Conservation (phyloP, 176 grass and related monocot genomes). For the Lolium perenne region DNA sequence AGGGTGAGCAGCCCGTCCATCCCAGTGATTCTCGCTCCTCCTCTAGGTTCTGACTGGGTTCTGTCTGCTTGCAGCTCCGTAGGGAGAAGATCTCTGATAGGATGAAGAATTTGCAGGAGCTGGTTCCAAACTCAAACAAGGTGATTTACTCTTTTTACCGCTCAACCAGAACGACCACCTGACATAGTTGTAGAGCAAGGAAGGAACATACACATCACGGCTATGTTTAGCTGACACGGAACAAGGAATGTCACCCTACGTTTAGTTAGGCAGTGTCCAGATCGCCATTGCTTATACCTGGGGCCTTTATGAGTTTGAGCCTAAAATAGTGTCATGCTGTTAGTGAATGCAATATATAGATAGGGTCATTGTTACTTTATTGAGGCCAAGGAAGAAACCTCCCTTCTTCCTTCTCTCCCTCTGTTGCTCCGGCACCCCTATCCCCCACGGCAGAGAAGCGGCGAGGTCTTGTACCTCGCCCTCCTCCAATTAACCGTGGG, state of each 20-base stretch:
- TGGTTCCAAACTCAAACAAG: constrained; percentile 81
- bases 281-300: background rate
- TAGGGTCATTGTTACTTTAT: background rate
- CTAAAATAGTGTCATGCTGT: background rate
- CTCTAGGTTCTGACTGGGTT: background rate
- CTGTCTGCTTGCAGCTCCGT: constrained; percentile 51
- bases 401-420: background rate
- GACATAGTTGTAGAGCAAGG: background rate
- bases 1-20: constrained; percentile 12
- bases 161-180: background rate
- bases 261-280: background rate
- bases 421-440: background rate
- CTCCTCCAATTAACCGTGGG: background rate
- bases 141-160: background rate
- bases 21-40: background rate
- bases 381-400: background rate
- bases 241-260: background rate
- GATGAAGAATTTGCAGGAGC: constrained; percentile 80
- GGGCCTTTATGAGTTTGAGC: background rate
- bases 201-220: background rate
- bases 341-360: background rate
- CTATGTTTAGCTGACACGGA: background rate
- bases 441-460: background rate
- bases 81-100: constrained; percentile 84
- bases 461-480: background rate